Conservation (phyloP, 2,329 filamentous ascomycete genomes). For the Emmonsia crescens region DNA sequence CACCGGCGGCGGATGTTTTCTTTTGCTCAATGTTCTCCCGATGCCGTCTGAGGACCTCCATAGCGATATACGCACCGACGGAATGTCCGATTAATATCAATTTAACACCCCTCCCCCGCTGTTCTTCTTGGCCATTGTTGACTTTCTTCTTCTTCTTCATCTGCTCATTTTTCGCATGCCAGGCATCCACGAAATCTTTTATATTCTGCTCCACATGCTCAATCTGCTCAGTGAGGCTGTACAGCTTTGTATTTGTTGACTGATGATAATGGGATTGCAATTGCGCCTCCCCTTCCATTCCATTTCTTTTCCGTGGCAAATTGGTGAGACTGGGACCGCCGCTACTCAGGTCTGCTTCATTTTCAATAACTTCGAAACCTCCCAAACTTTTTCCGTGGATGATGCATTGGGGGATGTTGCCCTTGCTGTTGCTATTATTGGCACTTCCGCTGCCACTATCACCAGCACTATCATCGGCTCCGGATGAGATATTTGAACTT, state of each 20-base stretch:
- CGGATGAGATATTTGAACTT: conserved; percentile 14
- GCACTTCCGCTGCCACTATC: background rate
- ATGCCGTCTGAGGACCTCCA: conserved; percentile 55
- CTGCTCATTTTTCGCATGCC: conserved; percentile 5
- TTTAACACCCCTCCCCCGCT: conserved; percentile 15
- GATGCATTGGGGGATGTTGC: background rate
- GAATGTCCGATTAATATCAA: conserved; percentile 64
- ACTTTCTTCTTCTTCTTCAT: background rate
- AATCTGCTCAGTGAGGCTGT: conserved; percentile 42
- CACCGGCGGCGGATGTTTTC: background rate
- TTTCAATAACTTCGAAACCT: conserved; percentile 23
- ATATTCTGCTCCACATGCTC: conserved; percentile 36
- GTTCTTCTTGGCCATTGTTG: background rate
- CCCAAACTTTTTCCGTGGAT: conserved; percentile 27
- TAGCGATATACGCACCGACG: conserved; percentile 59
- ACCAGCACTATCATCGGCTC: background rate
- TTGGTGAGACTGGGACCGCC: background rate
- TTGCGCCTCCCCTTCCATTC: background rate
- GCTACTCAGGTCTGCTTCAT: background rate
- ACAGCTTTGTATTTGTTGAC: conserved; percentile 9
- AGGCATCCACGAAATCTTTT: conserved; percentile 24
- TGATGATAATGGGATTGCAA: background rate
- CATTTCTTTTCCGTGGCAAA: background rate
- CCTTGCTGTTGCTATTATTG: background rate
- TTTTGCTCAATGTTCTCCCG: conserved; percentile 26